Percentiles rank a stretch among this genome's conserved stretches.
Conservation (phyloP, 257 asterid genomes). For the Gentiana macrophylla region DNA sequence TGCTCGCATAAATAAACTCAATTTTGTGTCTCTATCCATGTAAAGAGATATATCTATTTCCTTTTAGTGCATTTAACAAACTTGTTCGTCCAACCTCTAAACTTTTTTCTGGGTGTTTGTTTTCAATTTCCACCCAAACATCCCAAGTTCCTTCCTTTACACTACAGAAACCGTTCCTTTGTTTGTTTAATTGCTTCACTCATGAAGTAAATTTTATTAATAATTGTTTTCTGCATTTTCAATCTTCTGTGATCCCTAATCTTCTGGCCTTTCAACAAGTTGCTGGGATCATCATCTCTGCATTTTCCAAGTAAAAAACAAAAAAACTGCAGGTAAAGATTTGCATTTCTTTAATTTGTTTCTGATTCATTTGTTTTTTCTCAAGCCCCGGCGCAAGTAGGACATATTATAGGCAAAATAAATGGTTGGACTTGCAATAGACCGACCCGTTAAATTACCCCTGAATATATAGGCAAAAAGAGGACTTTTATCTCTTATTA, state of each 20-base stretch:
- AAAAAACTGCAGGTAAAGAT: conserved; percentile 1
- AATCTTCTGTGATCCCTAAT: not conserved
- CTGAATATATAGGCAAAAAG: no score
- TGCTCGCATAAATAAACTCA: not conserved
- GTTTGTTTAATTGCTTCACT: not conserved
- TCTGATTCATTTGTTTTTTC: not conserved
- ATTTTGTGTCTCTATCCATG: not conserved
- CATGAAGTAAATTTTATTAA: not conserved
- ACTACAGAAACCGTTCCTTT: not conserved
- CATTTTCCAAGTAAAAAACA: not conserved
- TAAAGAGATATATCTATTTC: no score
- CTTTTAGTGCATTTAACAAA: conserved; percentile 1
- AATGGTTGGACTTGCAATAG: not conserved
- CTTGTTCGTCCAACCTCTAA: conserved; percentile 19
- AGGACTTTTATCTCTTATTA: no score
- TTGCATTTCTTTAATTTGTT: not conserved
- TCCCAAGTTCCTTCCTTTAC: conserved; percentile 15
- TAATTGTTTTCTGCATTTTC: not conserved
- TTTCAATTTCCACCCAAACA: conserved; percentile 2
- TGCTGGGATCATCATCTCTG: not conserved
- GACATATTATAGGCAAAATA: no score
- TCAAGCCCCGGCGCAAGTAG: no score
- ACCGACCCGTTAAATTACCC: not conserved
- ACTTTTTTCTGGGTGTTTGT: conserved; percentile 14
- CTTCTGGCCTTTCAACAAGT: not conserved